These are phyloP conservation scores for Lyophyllum shimeji DNA, from an alignment of 768 basidiomycete species.

Conservation along the genomic window DNA sequence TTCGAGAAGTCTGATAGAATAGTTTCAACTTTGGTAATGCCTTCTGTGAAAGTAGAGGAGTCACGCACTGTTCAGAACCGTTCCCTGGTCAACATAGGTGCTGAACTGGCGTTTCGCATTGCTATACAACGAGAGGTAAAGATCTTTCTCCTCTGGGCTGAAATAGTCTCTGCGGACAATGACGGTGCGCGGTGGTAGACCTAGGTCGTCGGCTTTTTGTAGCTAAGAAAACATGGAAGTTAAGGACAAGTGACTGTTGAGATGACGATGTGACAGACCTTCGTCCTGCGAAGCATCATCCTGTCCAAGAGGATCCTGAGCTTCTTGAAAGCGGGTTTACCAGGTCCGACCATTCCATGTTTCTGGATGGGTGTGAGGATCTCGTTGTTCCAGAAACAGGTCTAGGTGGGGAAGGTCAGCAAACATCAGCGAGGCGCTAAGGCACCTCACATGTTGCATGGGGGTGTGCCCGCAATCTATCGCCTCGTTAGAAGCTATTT, in stretches of 20 bases:
- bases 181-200: constrained; percentile 89
- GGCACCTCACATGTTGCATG: constrained; percentile 68
- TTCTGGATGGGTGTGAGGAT: constrained; percentile 96
- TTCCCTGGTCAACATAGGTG: constrained; percentile 89
- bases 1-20: constrained; percentile 74
- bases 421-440: background rate
- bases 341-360: constrained; percentile 79
- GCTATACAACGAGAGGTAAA: constrained; percentile 88
- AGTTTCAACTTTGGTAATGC: background rate
- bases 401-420: constrained; percentile 38
- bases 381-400: constrained; percentile 97
- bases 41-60: background rate
- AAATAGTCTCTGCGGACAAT: constrained; percentile 89
- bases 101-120: constrained; percentile 91
- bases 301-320: constrained; percentile 84
- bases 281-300: constrained; percentile 94
- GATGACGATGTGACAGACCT: constrained; percentile 40
- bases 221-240: constrained; percentile 46
- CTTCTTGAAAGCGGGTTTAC: constrained; percentile 86
- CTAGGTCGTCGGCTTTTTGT: constrained; percentile 95
- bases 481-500: background rate
- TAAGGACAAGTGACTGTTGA: background rate
- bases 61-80: constrained; percentile 84
- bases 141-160: constrained; percentile 95
- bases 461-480: constrained; percentile 83